These are phyloP conservation scores for Myriosclerotinia duriaeana DNA, from an alignment of 2,329 filamentous ascomycete genomes.

Conservation along the genomic window DNA sequence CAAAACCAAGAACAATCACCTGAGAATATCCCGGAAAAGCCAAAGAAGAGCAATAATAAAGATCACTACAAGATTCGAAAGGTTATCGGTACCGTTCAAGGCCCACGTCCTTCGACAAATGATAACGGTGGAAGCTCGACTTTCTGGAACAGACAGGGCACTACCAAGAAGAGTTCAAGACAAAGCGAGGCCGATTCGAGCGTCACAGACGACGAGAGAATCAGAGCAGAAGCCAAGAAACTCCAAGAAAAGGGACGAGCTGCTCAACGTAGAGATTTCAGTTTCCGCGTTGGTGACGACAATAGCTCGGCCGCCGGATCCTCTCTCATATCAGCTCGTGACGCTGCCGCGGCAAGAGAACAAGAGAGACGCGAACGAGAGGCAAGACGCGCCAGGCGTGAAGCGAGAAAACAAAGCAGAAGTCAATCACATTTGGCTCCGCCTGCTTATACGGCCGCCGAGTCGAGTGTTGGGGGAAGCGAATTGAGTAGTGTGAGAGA, in stretches of 20 bases:
- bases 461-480: conserved; percentile 16
- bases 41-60: conserved; percentile 32
- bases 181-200: conserved; percentile 18
- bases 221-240: conserved; percentile 56
- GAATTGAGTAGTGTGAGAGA: conserved; percentile 30
- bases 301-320: conserved; percentile 27
- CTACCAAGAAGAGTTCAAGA: conserved; percentile 23
- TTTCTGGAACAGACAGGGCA: conserved; percentile 29
- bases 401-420: conserved; percentile 31
- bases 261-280: conserved; percentile 40
- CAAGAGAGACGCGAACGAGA: conserved; percentile 24
- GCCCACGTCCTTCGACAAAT: conserved; percentile 19
- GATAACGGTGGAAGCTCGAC: conserved; percentile 9
- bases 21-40: conserved; percentile 51
- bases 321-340: conserved; percentile 16
- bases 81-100: conserved; percentile 30
- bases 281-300: conserved; percentile 39
- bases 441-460: conserved; percentile 15
- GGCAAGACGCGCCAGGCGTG: conserved; percentile 25
- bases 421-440: conserved; percentile 25
- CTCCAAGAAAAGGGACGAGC: conserved; percentile 55
- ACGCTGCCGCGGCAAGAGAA: conserved; percentile 26
- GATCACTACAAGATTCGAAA: conserved; percentile 39
- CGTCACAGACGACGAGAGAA: conserved; percentile 45
- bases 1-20: conserved; percentile 57